Conservation (phyloP, 176 grass and related monocot genomes). For the Cocos nucifera region DNA sequence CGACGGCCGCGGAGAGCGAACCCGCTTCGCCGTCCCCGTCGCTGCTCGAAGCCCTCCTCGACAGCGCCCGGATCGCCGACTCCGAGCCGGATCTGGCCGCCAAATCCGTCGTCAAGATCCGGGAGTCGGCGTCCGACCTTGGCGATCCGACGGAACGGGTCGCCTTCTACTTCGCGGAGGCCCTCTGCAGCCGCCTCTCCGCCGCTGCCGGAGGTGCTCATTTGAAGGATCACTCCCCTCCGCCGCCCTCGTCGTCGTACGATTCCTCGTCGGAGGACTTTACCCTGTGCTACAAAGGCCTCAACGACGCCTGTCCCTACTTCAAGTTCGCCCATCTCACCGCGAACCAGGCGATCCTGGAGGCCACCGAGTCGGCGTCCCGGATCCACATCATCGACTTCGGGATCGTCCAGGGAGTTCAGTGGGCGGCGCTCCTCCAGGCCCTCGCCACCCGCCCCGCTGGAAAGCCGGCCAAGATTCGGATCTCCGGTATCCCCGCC, state of each 20-base stretch:
- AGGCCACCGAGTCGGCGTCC: slow-evolving; percentile 61
- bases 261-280: slow-evolving; percentile 54
- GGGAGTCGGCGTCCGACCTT: slow-evolving; percentile 31
- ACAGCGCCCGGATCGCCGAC: slow-evolving; percentile 44
- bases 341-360: slow-evolving; percentile 95
- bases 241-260: background rate
- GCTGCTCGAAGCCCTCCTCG: slow-evolving; percentile 52
- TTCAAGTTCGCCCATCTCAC: slow-evolving; percentile 97
- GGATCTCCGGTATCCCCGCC: slow-evolving; percentile 86
- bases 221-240: background rate
- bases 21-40: slow-evolving; percentile 30
- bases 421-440: slow-evolving; percentile 94
- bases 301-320: slow-evolving; percentile 96
- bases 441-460: slow-evolving; percentile 79
- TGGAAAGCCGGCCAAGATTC: slow-evolving; percentile 65
- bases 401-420: slow-evolving; percentile 84
- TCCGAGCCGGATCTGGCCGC: slow-evolving; percentile 43
- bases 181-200: slow-evolving; percentile 47
- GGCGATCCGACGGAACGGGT: slow-evolving; percentile 82
- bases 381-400: slow-evolving; percentile 94
- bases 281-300: slow-evolving; percentile 84
- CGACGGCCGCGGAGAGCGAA: background rate
- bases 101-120: slow-evolving; percentile 48
- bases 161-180: slow-evolving; percentile 87
- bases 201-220: background rate